Base-by-base conservation (phyloP, 768 basidiomycete genomes). In the Hygrocybe coccinea region DNA sequence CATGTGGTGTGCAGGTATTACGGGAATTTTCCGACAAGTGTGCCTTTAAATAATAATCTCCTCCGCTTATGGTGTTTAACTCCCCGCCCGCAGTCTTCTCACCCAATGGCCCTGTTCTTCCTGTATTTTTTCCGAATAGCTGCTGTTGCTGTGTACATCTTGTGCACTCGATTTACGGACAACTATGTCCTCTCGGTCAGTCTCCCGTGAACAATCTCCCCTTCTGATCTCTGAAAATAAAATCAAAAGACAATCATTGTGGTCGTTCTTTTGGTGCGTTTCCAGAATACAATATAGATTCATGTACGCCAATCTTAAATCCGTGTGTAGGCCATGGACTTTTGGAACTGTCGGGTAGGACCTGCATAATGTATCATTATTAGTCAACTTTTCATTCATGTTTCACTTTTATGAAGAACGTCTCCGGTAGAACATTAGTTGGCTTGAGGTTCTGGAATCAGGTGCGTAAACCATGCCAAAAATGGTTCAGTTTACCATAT, bases 371-470 rank as follows among this genome's bases (percentile, higher is more conserved):
- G 38, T 10, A 14, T 36, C 8, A 34, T 35, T 37, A 29, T 29
- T 22, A 22, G 36, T 52, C 49, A n/a, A 54, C 43, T 17, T 17
- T 5, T 1, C 19, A 19, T 55, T 48, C 24, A 43, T 19, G 52
- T 29, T 22, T 56, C n/a, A 57, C 17, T 22, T 34, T 39, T 38
- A 45, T 29, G 29, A 34, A 39, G 88, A 99, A 99, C 64, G 93
- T 99, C 12, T 83, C 94, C 0, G 97, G 97, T 2, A 77, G 97
- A 60, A 93, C 88, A 21, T 76, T 99, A 14, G 97, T 98, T 10
- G 97, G 97, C 19, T 75, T 99, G 58, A 79, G 97, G 53, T 99
- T 95, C 66, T 98, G 95, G 95, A 99, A 98, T 68, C 95, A 98
- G 72, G 87, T 86, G 51, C 21, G 68, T 61, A 21, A 51, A 51